A percentile compares a stretch with the other conserved stretches of the same genome.
Conservation (phyloP, 768 basidiomycete genomes). For the Panus rudis region DNA sequence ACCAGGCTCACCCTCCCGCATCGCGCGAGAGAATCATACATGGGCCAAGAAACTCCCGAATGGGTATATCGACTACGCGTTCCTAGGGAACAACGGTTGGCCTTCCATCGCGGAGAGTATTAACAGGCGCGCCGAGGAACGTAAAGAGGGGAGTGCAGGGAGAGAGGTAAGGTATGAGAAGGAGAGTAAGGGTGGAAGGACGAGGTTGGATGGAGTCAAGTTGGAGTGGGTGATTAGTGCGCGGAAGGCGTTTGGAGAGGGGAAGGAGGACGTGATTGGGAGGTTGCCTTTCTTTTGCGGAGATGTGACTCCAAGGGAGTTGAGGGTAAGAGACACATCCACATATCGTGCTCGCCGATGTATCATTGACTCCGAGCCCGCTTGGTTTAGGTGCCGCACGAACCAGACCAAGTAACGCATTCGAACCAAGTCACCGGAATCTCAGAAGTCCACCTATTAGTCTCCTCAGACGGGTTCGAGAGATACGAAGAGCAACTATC, state of each 20-base stretch:
- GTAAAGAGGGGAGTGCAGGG: constrained; percentile 28
- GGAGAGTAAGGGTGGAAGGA: constrained; percentile 49
- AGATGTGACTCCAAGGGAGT: constrained; percentile 54
- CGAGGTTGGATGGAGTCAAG: constrained; percentile 44
- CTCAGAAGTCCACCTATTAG: constrained; percentile 41
- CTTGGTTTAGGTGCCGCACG: constrained; percentile 45
- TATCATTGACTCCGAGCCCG: too few species aligned
- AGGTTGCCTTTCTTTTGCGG: constrained; percentile 67
- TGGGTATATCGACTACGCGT: constrained; percentile 69
- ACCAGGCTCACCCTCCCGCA: constrained; percentile 37
- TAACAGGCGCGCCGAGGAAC: constrained; percentile 38
- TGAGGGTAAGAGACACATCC: constrained; percentile 40
- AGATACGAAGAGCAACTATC: constrained; percentile 33
- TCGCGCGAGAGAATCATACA: constrained; percentile 35
- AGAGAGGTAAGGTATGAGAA: constrained; percentile 34
- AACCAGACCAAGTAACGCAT: constrained; percentile 43
- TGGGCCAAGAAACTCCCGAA: constrained; percentile 48
- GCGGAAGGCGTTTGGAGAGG: constrained; percentile 20
- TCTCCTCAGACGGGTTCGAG: constrained; percentile 22
- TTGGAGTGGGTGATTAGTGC: constrained; percentile 54
- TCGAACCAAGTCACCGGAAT: constrained; percentile 44
- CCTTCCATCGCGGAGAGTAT: constrained; percentile 43
- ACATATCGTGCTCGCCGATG: neutral
- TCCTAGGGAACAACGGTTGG: constrained; percentile 42
- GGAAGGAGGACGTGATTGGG: constrained; percentile 20